These are phyloP conservation scores for Globisporangium apiculatum DNA, from an alignment of 352 stramenopile species.

Conservation along the genomic window DNA sequence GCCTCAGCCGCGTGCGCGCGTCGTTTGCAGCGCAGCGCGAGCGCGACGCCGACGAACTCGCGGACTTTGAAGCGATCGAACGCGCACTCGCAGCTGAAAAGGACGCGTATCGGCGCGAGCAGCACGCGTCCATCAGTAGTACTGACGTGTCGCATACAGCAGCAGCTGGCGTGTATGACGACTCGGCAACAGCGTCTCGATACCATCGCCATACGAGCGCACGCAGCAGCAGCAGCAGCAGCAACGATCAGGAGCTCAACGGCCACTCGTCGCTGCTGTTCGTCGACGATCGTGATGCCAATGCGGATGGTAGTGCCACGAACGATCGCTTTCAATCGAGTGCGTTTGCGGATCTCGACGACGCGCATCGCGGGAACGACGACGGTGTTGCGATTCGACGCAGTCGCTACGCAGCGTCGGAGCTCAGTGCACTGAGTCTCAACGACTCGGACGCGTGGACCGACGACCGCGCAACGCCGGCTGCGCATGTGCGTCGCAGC, in stretches of 20 bases:
- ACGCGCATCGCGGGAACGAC: conserved; percentile 10
- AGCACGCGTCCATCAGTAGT: conserved; percentile 7
- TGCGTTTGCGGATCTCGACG: neutral
- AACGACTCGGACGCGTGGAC: conserved; percentile 77
- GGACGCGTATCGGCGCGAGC: conserved; percentile 43
- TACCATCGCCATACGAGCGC: neutral
- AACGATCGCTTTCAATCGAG: too few relatives aligned
- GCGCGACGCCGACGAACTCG: conserved; percentile 64
- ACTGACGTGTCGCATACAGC: too few relatives aligned
- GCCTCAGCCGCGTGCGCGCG: conserved; percentile 40
- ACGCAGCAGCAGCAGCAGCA: neutral
- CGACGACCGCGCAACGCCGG: conserved; percentile 18
- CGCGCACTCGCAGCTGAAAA: conserved; percentile 56
- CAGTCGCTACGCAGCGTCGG: conserved; percentile 21
- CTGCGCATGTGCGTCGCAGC: neutral
- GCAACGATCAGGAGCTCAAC: conserved; percentile 29
- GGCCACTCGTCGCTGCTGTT: conserved; percentile 43
- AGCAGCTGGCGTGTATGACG: too few relatives aligned
- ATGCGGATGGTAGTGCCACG: neutral
- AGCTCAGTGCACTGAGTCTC: conserved; percentile 71
- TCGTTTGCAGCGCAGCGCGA: conserved; percentile 51
- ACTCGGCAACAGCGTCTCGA: too few relatives aligned
- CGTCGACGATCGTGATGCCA: conserved; percentile 13
- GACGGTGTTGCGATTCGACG: conserved; percentile 10
- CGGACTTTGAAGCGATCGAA: conserved; percentile 74